These are phyloP conservation scores for Combretum micranthum DNA, from an alignment of 345 rosid genomes.

Conservation along the genomic window DNA sequence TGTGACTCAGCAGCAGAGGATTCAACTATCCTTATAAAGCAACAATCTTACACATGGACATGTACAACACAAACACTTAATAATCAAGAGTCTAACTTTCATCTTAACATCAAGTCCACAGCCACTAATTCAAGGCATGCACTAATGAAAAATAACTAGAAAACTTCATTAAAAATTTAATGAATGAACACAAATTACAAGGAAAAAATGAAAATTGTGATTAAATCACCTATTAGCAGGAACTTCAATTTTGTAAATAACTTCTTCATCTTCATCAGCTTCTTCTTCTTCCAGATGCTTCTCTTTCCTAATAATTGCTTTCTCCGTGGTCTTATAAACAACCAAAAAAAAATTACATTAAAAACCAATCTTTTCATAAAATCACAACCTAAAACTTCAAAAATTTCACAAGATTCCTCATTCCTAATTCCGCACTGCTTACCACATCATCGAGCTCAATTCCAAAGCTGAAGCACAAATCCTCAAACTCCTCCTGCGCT, in stretches of 20 bases:
- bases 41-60: too few relatives aligned
- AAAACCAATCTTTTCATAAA: neutral
- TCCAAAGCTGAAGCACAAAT: conserved; percentile 83
- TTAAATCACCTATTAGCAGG: conserved; percentile 62
- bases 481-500: conserved; percentile 83
- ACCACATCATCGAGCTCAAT: conserved; percentile 97
- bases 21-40: too few relatives aligned
- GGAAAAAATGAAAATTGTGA: neutral
- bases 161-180: neutral
- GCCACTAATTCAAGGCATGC: too few relatives aligned
- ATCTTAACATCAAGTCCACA: too few relatives aligned
- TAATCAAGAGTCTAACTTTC: too few relatives aligned
- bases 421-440: conserved; percentile 7
- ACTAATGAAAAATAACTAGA: too few relatives aligned
- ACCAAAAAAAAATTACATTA: neutral
- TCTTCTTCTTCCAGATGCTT: conserved; percentile 47
- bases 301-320: conserved; percentile 80
- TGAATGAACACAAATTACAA: neutral
- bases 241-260: conserved; percentile 81
- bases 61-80: too few relatives aligned
- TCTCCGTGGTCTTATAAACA: conserved; percentile 64
- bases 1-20: too few relatives aligned
- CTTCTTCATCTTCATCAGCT: conserved; percentile 54
- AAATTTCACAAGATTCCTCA: too few relatives aligned
- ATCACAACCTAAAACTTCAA: neutral